Conservation (phyloP, 2,329 filamentous ascomycete species). For the Chrysosporium keratinophilum region DNA sequence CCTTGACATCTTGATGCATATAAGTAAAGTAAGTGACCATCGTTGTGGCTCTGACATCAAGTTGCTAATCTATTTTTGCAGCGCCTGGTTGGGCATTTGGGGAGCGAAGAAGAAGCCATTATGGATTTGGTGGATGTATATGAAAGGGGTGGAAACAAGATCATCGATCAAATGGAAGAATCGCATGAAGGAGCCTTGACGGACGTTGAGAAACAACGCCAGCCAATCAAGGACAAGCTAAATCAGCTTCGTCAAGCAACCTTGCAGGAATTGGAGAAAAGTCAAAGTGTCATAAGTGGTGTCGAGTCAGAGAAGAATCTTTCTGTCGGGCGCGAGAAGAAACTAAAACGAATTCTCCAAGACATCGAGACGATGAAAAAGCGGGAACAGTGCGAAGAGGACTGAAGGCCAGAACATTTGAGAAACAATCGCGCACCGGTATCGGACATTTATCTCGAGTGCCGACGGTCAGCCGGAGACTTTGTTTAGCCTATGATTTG, state of each 20-base stretch:
- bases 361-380: neutral
- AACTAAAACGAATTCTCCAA: neutral
- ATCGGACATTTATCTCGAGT: conserved; percentile 1
- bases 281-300: conserved; percentile 15
- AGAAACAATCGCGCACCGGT: neutral
- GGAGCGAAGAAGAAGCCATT: conserved; percentile 39
- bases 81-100: conserved; percentile 37
- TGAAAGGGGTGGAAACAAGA: conserved; percentile 32
- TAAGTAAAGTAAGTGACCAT: conserved; percentile 23
- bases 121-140: conserved; percentile 37
- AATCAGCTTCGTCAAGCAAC: conserved; percentile 24
- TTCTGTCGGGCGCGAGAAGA: neutral
- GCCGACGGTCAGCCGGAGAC: neutral
- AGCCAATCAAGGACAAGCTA: conserved; percentile 23
- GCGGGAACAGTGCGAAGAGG: neutral
- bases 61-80: conserved; percentile 17
- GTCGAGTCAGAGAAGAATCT: conserved; percentile 6
- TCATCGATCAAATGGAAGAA: conserved; percentile 36
- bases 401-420: neutral
- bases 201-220: conserved; percentile 24
- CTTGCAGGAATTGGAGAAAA: conserved; percentile 22
- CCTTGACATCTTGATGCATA: conserved; percentile 22
- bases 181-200: conserved; percentile 33
- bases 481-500: neutral
- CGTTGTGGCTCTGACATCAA: neutral